Percentiles rank a stretch among this genome's conserved stretches.
These are phyloP conservation scores for Zizania palustris DNA, from an alignment of 202 grass and related monocot genomes.

Conservation along the genomic window DNA sequence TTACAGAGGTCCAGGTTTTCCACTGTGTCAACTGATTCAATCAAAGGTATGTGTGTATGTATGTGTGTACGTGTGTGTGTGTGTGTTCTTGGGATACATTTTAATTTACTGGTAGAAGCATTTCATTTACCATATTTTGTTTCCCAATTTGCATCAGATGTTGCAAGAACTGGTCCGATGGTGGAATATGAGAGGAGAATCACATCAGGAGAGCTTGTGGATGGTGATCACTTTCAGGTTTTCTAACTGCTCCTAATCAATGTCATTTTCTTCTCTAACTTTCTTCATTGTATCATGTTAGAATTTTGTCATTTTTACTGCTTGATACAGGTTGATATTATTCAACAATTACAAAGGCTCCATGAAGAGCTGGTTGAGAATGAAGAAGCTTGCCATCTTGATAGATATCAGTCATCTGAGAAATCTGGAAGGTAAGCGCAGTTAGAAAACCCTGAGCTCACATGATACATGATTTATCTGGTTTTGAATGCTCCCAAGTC, in stretches of 20 bases:
- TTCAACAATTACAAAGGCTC: conserved; percentile 79
- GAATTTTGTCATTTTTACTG: conserved; percentile 13
- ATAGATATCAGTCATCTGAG: conserved; percentile 82
- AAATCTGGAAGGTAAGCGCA: conserved; percentile 62
- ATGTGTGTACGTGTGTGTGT: conserved; percentile 25
- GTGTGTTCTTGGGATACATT: background rate
- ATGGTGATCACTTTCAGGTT: conserved; percentile 93
- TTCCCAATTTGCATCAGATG: conserved; percentile 37
- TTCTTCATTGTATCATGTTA: background rate
- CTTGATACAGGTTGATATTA: conserved; percentile 65
- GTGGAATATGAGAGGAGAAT: conserved; percentile 86
- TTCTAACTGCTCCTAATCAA: background rate
- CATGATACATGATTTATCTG: background rate
- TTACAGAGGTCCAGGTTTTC: conserved; percentile 56
- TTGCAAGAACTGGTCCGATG: conserved; percentile 63
- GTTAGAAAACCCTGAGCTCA: conserved; percentile 16
- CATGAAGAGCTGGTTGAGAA: conserved; percentile 70
- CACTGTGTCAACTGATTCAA: conserved; percentile 34
- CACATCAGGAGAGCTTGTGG: conserved; percentile 72
- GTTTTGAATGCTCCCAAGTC: conserved; percentile 18
- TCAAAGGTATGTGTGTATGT: conserved; percentile 49
- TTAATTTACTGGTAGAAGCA: background rate
- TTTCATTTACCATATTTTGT: conserved; percentile 26
- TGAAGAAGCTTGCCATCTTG: conserved; percentile 70
- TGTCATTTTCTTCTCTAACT: background rate